Base-by-base conservation (phyloP, 192 early-diverging fungal species). In the Funneliformis geosporum region DNA sequence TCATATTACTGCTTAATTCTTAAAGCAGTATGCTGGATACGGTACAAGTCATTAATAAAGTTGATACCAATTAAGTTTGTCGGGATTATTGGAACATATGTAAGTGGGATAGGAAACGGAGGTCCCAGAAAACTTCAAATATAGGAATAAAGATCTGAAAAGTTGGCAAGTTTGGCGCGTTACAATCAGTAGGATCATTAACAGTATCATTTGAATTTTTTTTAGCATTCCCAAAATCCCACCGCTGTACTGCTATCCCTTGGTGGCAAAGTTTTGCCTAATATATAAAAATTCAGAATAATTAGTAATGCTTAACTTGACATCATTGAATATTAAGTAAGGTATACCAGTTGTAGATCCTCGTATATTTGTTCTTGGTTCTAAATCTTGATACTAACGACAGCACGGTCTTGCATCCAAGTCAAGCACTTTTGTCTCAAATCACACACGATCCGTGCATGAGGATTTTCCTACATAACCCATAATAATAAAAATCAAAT, bases 391-490 rank as follows among this genome's bases (percentile, higher is more conserved):
- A 68, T 68, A 39, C 68, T 70, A 42, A 71, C 18, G 39, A 71
- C 68, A 5, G 68, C 68, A 42, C 68, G 68, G 38, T 73, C 21
- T 50, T 25, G 43, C 21, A 73, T 73, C 71, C 73, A 75, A 40
- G 38, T 2, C 12, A 40, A 8, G 10, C 73, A 75, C 40, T 62
- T 60, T 73, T 40, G 14, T 60, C n/a, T n/a, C 39, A 2, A 75
- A 62, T 33, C 39, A 61, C 73, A 75, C 50, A 75, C 39, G 5
- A 75, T 75, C 33, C 73, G 47, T 60, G 73, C 73, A 40, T 75
- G 73, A 60, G 73, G 59, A 40, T 40, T 75, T 21, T 59, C 73
- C 73, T 75, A 75, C n/a, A 75, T 75, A n/a, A n/a, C n/a, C n/a
- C n/a, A n/a, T n/a, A n/a, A n/a, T n/a, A 69, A 40, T 69, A 38